Percentiles rank a stretch among this genome's conserved stretches.
Evolutionary conservation across 2,329 filamentous ascomycete genomes (phyloP).

Genomic region (Podosphaera aphanis): DNA sequence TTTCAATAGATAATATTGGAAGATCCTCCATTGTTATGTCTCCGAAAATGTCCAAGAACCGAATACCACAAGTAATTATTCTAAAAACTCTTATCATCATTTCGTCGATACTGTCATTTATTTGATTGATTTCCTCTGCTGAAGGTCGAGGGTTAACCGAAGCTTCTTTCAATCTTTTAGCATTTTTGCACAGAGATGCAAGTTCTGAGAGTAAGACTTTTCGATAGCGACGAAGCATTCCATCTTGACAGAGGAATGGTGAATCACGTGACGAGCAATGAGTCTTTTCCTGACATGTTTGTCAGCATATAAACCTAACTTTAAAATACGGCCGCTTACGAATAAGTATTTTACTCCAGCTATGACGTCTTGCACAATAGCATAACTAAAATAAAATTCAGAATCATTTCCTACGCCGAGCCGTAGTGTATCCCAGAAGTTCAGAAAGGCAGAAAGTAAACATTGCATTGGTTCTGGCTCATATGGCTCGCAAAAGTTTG

Average conservation of each 20-base stretch:
- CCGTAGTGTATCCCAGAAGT: conserved; percentile 77
- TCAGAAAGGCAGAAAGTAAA: conserved; percentile 63
- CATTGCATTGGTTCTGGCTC: conserved; percentile 70
- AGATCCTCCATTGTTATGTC: too few relatives aligned
- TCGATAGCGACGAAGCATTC: conserved; percentile 53
- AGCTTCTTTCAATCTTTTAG: conserved; percentile 56
- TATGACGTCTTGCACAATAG: conserved; percentile 84
- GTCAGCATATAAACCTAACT: neutral
- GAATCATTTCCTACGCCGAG: conserved; percentile 54
- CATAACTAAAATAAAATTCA: conserved; percentile 67
- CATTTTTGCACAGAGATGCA: conserved; percentile 68
- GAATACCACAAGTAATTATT: conserved; percentile 73
- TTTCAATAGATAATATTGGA: too few relatives aligned
- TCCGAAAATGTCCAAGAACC: conserved; percentile 54
- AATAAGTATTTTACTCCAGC: conserved; percentile 76
- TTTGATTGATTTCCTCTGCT: conserved; percentile 26
- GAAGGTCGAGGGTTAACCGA: conserved; percentile 13
- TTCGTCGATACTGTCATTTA: conserved; percentile 66
- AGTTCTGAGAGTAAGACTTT: conserved; percentile 78
- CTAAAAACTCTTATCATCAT: conserved; percentile 87
- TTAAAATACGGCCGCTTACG: conserved; percentile 26
- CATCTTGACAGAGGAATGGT: conserved; percentile 47
- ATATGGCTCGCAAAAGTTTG: conserved; percentile 93
- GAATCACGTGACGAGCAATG: conserved; percentile 73
- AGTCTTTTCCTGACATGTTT: conserved; percentile 46